Evolutionary conservation across 2,329 filamentous ascomycete species (phyloP).

Genomic region (Pseudogymnoascus sp.): DNA sequence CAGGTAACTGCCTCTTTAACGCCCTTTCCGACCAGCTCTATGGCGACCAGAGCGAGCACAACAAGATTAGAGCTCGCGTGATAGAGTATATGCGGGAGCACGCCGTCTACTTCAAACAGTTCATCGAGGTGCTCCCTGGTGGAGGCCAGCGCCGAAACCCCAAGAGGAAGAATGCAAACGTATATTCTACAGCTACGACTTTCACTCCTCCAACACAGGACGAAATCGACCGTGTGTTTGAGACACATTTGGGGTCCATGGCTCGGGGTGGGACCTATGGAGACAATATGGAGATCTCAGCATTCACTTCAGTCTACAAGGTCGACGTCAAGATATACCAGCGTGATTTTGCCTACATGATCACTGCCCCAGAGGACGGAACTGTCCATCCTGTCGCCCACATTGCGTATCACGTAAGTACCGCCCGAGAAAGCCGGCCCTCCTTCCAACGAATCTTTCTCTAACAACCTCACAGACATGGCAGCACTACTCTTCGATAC

Average conservation of each 20-base stretch:
- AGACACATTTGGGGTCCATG: conserved; percentile 50
- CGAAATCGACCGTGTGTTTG: conserved; percentile 43
- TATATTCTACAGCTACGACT: conserved; percentile 37
- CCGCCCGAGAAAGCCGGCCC: conserved; percentile 17
- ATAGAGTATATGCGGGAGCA: conserved; percentile 54
- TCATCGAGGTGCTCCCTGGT: conserved; percentile 45
- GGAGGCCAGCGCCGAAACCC: conserved; percentile 49
- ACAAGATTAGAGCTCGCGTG: conserved; percentile 48
- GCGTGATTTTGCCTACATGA: conserved; percentile 41
- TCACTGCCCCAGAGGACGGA: conserved; percentile 34
- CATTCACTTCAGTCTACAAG: conserved; percentile 53
- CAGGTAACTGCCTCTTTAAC: conserved; percentile 63
- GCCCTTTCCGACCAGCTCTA: conserved; percentile 59
- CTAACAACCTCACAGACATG: conserved; percentile 38
- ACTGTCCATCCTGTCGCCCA: conserved; percentile 36
- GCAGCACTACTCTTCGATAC: conserved; percentile 60
- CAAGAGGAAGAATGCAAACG: conserved; percentile 41
- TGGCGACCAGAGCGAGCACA: conserved; percentile 47
- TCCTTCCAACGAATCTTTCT: conserved; percentile 11
- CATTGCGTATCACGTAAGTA: conserved; percentile 54
- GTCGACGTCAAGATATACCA: conserved; percentile 56
- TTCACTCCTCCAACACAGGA: conserved; percentile 42
- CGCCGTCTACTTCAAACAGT: conserved; percentile 54
- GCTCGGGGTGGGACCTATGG: conserved; percentile 52
- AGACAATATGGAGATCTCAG: conserved; percentile 58